Base-by-base conservation (phyloP, 345 rosid species). In the Brassica cretica region DNA sequence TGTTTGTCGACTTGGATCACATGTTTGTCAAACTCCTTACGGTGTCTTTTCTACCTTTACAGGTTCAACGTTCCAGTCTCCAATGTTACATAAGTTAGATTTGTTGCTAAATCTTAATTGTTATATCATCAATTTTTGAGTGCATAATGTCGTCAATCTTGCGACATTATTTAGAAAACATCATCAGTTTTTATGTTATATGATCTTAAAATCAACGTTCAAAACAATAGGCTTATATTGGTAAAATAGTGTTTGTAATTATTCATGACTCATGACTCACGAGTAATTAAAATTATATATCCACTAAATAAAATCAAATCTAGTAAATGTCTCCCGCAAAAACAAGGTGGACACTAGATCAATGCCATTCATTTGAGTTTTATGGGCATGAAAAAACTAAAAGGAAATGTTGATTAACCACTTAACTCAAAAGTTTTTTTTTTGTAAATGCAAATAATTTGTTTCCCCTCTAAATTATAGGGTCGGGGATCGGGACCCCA, bases 401-500 rank as follows among this genome's bases (percentile, higher is more conserved):
- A 51, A 72, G 64, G 37, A 27, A 71, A 71, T 74, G 56, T 74
- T 35, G 15, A 56, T 6, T 51, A 30, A 19, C 30, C 21, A 73
- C 63, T 71, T 62, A 14, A 14, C 68, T 44, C 35, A 41, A 32
- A 41, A 41, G 14, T 41, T 41, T 0, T 3, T 3, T 8, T 58
- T 27, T 55, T 64, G 1, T 25, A 35, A 63, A 32, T 32, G 44
- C 19, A 35, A 16, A 35, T 33, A 15, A 14, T 32, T 15, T 4
- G 6, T 33, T 15, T 8, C 3, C 66, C 33, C 59, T 6, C 4
- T 10, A 66, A 16, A 49, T 60, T 66, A 25, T 32, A 72, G 78
- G 66, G 64, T 73, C 65, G 39, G 78, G n/a, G 53, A 68, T 64
- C 55, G 68, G 83, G 82, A 80, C 72, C 79, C 63, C 63, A 70